phyloP scores from a whole-genome alignment of 306 rosid genomes.

The Geum urbanum region DNA sequence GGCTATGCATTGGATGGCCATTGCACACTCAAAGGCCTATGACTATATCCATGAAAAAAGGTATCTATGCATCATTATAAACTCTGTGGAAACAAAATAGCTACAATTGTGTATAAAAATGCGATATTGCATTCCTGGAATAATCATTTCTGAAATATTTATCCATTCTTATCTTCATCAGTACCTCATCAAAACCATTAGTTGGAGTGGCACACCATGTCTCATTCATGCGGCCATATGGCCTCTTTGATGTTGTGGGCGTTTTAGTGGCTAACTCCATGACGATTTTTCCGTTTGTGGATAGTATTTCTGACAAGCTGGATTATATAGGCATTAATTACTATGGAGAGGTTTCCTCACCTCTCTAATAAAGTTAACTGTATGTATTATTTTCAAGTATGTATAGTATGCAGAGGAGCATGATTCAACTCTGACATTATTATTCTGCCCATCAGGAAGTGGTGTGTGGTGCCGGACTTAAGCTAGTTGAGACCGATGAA shows the following conservation, averaged over 20 bases:
- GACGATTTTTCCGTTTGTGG: constrained; percentile 72
- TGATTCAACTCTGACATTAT: constrained; percentile 17
- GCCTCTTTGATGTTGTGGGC: constrained; percentile 81
- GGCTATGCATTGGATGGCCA: constrained; percentile 96
- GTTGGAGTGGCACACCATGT: constrained; percentile 93
- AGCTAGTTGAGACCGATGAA: constrained; percentile 84
- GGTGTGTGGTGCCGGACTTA: constrained; percentile 72
- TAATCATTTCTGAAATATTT: background rate
- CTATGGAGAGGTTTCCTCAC: constrained; percentile 77
- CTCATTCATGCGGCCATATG: constrained; percentile 91
- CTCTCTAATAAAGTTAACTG: constrained; percentile 22
- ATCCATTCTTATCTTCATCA: constrained; percentile 21
- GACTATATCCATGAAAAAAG: constrained; percentile 72
- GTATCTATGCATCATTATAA: constrained; percentile 36
- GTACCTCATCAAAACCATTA: constrained; percentile 44
- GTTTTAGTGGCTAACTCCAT: constrained; percentile 74
- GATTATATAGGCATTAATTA: constrained; percentile 91
- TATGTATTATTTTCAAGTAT: constrained; percentile 9
- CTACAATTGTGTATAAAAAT: background rate
- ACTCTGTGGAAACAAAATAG: background rate
- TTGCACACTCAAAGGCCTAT: constrained; percentile 90
- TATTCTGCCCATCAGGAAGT: constrained; percentile 55
- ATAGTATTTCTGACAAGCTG: constrained; percentile 72
- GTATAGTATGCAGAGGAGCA: background rate
- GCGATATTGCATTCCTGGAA: background rate